Base-by-base conservation (phyloP, 176 grass and related monocot species). In the Triticum timopheevii region DNA sequence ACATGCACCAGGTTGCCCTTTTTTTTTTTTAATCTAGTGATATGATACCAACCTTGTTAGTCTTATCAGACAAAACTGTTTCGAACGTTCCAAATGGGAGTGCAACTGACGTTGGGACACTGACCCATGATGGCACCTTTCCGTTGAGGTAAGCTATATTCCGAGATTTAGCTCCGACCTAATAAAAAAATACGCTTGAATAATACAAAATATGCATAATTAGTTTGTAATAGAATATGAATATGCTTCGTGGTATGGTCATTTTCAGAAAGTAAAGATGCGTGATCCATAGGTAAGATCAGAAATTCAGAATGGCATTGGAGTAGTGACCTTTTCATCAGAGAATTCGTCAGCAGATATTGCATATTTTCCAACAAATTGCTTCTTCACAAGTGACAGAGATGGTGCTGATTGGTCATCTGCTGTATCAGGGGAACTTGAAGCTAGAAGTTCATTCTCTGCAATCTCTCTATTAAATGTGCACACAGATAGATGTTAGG, bases 131-230 rank as follows among this genome's bases (percentile, higher is more conserved):
- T 74, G 93, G 96, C 61, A 95, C 84, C 85, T 93, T 98, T 83
- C 89, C 96, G 86, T 98, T 95, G 36, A 98, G 89, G 88, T 90
- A 95, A 69, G 93, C 87, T 87, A 98, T 89, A 81, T 98, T 98
- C 31, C 90, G 77, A 69, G 96, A 98, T 86, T 98, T 98, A 79
- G 96, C 96, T 24, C 96, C 96, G 84, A 98, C 96, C 96, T 98
- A 79, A 44, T 36, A 87, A 87, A 89, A 81, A 34, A 58, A 4
- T 47, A n/a, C 34, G 52, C 42, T 19, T 62, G 19, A 82, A 63
- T 52, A 64, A 86, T 62, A 40, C 20, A 16, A 71, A 84, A 49
- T 4, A 59, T 16, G 72, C 72, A 75, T 47, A 15, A 25, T 74
- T 39, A 3, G 17, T 47, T 27, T 74, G 13, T 16, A 63, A 47